phyloP scores from a whole-genome alignment of 768 basidiomycete genomes.

The Termitomyces sp. region DNA sequence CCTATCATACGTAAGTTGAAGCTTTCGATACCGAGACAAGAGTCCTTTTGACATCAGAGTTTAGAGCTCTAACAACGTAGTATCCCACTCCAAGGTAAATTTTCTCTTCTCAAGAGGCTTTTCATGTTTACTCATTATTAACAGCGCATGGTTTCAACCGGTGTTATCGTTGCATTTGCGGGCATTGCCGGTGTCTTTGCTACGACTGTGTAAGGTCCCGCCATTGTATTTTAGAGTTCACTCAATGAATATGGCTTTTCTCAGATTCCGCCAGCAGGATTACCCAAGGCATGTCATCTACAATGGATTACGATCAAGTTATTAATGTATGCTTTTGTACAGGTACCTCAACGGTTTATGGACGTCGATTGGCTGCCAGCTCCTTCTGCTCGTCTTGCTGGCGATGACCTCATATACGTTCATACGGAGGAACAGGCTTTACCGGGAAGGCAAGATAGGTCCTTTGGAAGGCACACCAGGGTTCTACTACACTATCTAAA shows the following conservation, averaged over 20 bases:
- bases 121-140: not conserved
- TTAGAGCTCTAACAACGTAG: slow-evolving; percentile 34
- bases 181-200: slow-evolving; percentile 38
- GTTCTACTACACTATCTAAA: slow-evolving; percentile 38
- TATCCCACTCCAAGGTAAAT: slow-evolving; percentile 28
- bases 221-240: not conserved
- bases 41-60: not conserved
- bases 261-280: slow-evolving; percentile 28
- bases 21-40: not conserved
- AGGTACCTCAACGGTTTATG: slow-evolving; percentile 28
- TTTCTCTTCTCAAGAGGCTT: not conserved
- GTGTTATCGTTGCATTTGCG: slow-evolving; percentile 30
- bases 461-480: slow-evolving; percentile 32
- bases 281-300: slow-evolving; percentile 23
- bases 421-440: slow-evolving; percentile 25
- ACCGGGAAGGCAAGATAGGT: slow-evolving; percentile 27
- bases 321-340: not conserved
- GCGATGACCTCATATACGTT: slow-evolving; percentile 25
- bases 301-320: not conserved
- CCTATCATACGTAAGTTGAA: slow-evolving; percentile 32
- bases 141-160: slow-evolving; percentile 34
- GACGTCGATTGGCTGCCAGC: slow-evolving; percentile 33
- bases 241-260: not conserved
- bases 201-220: slow-evolving; percentile 25
- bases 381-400: slow-evolving; percentile 27